These are phyloP conservation scores for Candida dubliniensis DNA, from an alignment of 1,139 yeast genomes.

Conservation along the genomic window DNA sequence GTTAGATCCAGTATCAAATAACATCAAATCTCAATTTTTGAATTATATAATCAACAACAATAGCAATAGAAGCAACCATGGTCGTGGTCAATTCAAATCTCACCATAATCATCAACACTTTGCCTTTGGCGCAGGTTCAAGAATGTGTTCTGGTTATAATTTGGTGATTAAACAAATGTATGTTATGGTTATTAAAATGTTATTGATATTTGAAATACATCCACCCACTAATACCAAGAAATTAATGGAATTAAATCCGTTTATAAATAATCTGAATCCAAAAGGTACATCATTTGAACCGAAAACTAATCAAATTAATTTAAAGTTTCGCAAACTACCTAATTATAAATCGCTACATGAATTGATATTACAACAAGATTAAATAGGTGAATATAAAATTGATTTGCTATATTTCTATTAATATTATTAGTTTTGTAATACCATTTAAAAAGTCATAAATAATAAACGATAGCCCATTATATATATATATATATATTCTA, in stretches of 20 bases:
- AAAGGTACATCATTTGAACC: conserved; percentile 65
- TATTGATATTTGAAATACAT: conserved; percentile 38
- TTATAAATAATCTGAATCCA: conserved; percentile 48
- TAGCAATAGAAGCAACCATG: background rate
- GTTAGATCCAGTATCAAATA: conserved; percentile 32
- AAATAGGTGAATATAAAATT: background rate
- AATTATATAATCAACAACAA: no score
- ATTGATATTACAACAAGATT: background rate
- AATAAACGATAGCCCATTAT: background rate
- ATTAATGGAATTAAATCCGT: conserved; percentile 50
- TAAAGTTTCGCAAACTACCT: conserved; percentile 23
- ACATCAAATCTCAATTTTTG: conserved; percentile 17
- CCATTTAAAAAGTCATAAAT: background rate
- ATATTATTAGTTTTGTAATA: no score
- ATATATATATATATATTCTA: background rate
- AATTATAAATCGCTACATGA: conserved; percentile 24
- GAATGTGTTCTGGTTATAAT: conserved; percentile 68
- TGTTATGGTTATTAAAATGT: conserved; percentile 31
- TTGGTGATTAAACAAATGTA: conserved; percentile 66
- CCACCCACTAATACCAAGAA: conserved; percentile 32
- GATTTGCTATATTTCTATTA: background rate
- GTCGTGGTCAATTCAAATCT: background rate
- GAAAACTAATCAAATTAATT: conserved; percentile 35
- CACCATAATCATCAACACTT: conserved; percentile 40
- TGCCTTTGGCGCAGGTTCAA: conserved; percentile 68